Percentiles rank a stretch among this genome's conserved stretches.
phyloP scores from a whole-genome alignment of 2,329 filamentous ascomycete genomes.

The Penicillium sp. region DNA sequence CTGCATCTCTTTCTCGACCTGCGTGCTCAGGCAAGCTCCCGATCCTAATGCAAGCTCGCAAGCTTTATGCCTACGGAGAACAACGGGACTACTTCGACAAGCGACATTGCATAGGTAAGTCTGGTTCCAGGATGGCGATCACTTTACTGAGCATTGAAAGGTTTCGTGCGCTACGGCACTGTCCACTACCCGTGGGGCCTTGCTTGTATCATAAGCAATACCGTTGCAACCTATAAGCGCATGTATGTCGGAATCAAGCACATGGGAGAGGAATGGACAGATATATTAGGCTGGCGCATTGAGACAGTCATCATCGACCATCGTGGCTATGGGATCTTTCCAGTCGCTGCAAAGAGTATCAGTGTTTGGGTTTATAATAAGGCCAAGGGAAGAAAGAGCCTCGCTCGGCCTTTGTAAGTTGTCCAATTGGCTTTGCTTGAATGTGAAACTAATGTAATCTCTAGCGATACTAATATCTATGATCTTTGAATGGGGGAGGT shows the following conservation, averaged over 20 bases:
- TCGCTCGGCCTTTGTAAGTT: slow-evolving; percentile 46
- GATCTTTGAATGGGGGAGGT: neutral
- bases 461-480: slow-evolving; percentile 15
- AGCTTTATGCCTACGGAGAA: slow-evolving; percentile 66
- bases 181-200: slow-evolving; percentile 52
- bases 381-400: slow-evolving; percentile 53
- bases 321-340: slow-evolving; percentile 61
- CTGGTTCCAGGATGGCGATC: neutral
- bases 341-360: slow-evolving; percentile 55
- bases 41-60: slow-evolving; percentile 61
- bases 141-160: slow-evolving; percentile 23
- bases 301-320: slow-evolving; percentile 60
- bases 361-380: slow-evolving; percentile 62
- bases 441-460: neutral
- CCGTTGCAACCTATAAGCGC: slow-evolving; percentile 50
- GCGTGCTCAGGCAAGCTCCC: slow-evolving; percentile 58
- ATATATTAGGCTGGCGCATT: slow-evolving; percentile 58
- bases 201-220: slow-evolving; percentile 60
- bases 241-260: slow-evolving; percentile 65
- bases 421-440: no score
- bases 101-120: slow-evolving; percentile 58
- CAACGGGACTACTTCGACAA: slow-evolving; percentile 66
- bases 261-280: slow-evolving; percentile 63
- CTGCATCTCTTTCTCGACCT: slow-evolving; percentile 45
- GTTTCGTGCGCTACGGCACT: slow-evolving; percentile 56